Evolutionary conservation across 306 rosid species (phyloP).

Genomic region (Prunus armeniaca): DNA sequence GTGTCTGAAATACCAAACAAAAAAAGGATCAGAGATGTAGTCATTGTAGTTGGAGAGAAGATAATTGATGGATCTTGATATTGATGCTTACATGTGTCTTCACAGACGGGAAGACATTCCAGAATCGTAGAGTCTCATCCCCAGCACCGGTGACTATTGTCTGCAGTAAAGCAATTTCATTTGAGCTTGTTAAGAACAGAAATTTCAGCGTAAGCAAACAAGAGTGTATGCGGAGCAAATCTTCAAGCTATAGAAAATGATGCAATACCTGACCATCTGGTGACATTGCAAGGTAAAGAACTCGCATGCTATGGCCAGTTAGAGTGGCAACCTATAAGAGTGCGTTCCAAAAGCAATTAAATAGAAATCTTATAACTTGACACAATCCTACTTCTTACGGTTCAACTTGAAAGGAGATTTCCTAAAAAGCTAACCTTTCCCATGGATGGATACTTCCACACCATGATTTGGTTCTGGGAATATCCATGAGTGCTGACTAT

Average conservation of each 20-base stretch:
- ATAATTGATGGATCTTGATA: neutral
- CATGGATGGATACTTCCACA: slow-evolving; percentile 98
- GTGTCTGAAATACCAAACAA: slow-evolving; percentile 46
- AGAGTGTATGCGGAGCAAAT: too few species aligned
- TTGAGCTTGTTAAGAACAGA: neutral
- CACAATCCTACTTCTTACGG: neutral
- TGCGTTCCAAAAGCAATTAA: neutral
- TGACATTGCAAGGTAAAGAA: slow-evolving; percentile 92
- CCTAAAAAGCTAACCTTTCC: slow-evolving; percentile 43
- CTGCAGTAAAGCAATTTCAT: slow-evolving; percentile 38
- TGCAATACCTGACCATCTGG: slow-evolving; percentile 90
- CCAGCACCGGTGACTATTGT: slow-evolving; percentile 98
- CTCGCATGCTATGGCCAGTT: slow-evolving; percentile 97
- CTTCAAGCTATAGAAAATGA: neutral
- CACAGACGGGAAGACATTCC: slow-evolving; percentile 91
- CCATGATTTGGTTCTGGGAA: slow-evolving; percentile 97
- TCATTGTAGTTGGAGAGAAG: neutral
- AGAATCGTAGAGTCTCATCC: slow-evolving; percentile 91
- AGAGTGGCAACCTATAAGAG: slow-evolving; percentile 79
- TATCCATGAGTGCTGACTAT: slow-evolving; percentile 96
- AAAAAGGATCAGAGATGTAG: neutral
- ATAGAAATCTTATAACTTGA: neutral
- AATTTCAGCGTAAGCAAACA: neutral
- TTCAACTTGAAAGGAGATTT: neutral
- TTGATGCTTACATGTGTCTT: slow-evolving; percentile 70